These are phyloP conservation scores for Suhomyces pyralidae DNA, from an alignment of 805 yeast genomes.

Conservation along the genomic window DNA sequence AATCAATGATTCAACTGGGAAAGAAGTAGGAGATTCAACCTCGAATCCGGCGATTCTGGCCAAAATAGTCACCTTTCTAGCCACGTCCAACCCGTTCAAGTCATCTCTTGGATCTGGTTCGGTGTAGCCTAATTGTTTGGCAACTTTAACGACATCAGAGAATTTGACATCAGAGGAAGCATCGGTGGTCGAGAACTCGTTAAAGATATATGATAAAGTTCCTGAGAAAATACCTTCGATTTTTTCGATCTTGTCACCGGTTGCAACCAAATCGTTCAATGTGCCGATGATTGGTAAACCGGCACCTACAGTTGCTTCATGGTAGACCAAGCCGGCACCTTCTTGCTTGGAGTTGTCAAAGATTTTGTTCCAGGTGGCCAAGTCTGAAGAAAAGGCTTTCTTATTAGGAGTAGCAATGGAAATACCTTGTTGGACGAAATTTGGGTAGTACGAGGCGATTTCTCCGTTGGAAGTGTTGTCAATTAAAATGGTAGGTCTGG, in stretches of 20 bases:
- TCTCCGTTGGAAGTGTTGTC: constrained; percentile 90
- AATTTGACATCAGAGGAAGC: constrained; percentile 62
- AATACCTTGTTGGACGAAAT: constrained; percentile 70
- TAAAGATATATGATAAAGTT: constrained; percentile 90
- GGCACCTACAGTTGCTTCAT: constrained; percentile 98
- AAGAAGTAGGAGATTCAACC: constrained; percentile 84
- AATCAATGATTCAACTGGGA: constrained; percentile 91
- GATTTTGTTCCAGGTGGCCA: constrained; percentile 72
- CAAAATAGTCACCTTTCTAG: constrained; percentile 94
- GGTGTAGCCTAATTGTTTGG: constrained; percentile 90
- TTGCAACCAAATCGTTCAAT: constrained; percentile 78
- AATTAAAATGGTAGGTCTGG: constrained; percentile 75
- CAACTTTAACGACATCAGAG: constrained; percentile 84
- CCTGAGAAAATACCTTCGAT: constrained; percentile 98
- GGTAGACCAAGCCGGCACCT: constrained; percentile 77
- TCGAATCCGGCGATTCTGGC: constrained; percentile 88
- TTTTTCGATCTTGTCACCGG: constrained; percentile 89
- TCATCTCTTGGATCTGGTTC: constrained; percentile 99
- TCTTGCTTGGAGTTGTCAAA: constrained; percentile 53
- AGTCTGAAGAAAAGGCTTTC: constrained; percentile 86
- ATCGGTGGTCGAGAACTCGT: constrained; percentile 76
- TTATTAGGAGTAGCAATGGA: constrained; percentile 98
- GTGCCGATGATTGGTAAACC: constrained; percentile 93
- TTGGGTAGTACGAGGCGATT: constrained; percentile 75
- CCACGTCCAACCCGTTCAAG: constrained; percentile 95